Percentiles rank a stretch among this genome's conserved stretches.
Conservation (phyloP, 345 rosid genomes). For the Erysimum cheiranthoides region DNA sequence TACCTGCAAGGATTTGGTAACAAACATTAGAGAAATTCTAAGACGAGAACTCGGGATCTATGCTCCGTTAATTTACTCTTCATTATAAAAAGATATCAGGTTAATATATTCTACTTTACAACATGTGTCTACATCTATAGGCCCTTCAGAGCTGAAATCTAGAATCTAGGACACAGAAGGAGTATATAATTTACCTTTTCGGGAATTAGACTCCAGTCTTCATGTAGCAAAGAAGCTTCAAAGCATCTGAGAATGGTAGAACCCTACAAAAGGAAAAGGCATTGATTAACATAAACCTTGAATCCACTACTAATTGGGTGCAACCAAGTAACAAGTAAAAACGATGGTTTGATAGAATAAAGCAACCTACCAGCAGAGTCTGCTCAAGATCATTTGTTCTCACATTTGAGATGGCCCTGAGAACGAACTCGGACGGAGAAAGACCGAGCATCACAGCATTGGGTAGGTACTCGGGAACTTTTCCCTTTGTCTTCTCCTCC, state of each 20-base stretch:
- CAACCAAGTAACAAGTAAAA: conserved; percentile 7
- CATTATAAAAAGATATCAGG: background rate
- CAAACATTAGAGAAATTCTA: background rate
- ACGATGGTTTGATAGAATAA: background rate
- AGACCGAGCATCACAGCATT: conserved; percentile 75
- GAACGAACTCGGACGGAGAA: conserved; percentile 80
- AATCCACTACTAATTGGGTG: background rate
- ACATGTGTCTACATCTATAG: background rate
- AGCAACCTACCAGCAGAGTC: conserved; percentile 74
- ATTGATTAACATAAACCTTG: conserved; percentile 10
- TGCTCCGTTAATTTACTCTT: background rate
- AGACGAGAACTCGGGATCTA: background rate
- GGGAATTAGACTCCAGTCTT: conserved; percentile 76
- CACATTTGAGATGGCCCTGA: conserved; percentile 69
- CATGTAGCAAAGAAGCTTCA: conserved; percentile 76
- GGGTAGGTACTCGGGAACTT: conserved; percentile 61
- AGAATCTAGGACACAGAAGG: background rate
- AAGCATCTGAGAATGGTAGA: conserved; percentile 88
- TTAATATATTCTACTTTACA: background rate
- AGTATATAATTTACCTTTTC: conserved; percentile 67
- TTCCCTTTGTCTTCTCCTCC: conserved; percentile 77
- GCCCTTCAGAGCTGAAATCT: background rate
- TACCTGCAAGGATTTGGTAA: conserved; percentile 55
- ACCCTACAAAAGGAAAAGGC: conserved; percentile 56
- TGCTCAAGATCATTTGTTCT: conserved; percentile 88